These are phyloP conservation scores for Amaranthus hypochondriacus DNA, from an alignment of 148 eudicot species.

Conservation along the genomic window DNA sequence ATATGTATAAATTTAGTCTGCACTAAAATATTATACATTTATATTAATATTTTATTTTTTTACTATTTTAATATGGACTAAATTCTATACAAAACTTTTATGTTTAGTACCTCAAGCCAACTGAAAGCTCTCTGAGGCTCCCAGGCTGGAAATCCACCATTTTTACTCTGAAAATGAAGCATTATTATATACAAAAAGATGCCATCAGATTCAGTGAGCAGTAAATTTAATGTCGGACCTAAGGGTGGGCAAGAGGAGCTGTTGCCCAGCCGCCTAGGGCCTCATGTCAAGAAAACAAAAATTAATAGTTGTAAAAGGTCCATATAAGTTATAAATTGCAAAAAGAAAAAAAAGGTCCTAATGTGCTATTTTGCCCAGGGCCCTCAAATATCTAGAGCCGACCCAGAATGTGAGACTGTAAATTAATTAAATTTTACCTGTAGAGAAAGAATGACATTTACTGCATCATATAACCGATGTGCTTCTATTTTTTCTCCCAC, in stretches of 20 bases:
- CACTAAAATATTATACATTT: no score
- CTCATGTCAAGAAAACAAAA: no score
- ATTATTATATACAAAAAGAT: not conserved
- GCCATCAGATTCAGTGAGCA: not conserved
- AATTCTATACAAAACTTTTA: not conserved
- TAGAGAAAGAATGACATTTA: slow-evolving; percentile 57
- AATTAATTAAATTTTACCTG: slow-evolving; percentile 29
- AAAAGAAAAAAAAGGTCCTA: no score
- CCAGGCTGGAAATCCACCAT: slow-evolving; percentile 60
- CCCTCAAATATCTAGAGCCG: no score
- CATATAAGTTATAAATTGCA: no score
- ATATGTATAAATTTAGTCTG: no score
- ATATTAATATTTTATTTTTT: not conserved
- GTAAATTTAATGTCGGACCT: no score
- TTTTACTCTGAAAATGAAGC: slow-evolving; percentile 33
- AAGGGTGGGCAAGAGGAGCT: no score
- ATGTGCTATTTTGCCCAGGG: no score
- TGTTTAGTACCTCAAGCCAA: slow-evolving; percentile 42
- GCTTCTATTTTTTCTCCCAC: slow-evolving; percentile 46
- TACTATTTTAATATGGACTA: not conserved
- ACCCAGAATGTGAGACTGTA: no score
- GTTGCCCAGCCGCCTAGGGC: no score
- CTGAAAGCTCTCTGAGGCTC: slow-evolving; percentile 47
- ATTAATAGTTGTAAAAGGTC: no score
- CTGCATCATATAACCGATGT: slow-evolving; percentile 49